Conservation (phyloP, 2,329 filamentous ascomycete species). For the Emmonsiellopsis sp. region DNA sequence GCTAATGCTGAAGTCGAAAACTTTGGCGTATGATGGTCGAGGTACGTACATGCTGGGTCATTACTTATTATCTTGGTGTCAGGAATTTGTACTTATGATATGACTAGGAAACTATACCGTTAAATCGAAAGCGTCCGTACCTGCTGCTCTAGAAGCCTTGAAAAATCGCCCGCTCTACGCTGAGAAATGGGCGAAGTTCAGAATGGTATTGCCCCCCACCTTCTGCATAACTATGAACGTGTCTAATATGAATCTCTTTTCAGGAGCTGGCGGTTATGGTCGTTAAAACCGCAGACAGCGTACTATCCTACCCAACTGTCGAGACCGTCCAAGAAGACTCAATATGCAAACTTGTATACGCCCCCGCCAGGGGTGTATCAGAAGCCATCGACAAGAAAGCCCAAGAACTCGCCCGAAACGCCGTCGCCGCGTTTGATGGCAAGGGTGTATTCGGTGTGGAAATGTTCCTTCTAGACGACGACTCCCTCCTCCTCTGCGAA, state of each 20-base stretch:
- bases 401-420: conserved; percentile 66
- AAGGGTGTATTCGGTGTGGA: conserved; percentile 94
- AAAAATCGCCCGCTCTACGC: conserved; percentile 67
- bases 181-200: conserved; percentile 81
- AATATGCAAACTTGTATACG: conserved; percentile 88
- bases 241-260: conserved; percentile 9
- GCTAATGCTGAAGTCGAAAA: conserved; percentile 86
- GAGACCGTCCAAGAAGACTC: conserved; percentile 94
- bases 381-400: conserved; percentile 54
- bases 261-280: conserved; percentile 88
- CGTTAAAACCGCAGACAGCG: conserved; percentile 69
- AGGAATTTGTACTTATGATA: not conserved
- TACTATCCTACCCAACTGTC: conserved; percentile 74
- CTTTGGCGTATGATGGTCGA: conserved; percentile 85
- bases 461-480: conserved; percentile 76
- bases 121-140: conserved; percentile 50
- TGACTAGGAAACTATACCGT: conserved; percentile 55
- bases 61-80: not conserved
- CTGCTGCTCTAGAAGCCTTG: conserved; percentile 60
- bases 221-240: not conserved
- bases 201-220: conserved; percentile 38
- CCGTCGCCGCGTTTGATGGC: conserved; percentile 71
- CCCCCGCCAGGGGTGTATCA: conserved; percentile 66
- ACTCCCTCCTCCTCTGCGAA: conserved; percentile 71
- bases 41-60: conserved; percentile 39